A percentile compares a stretch with the other conserved stretches of the same genome.
phyloP scores from a whole-genome alignment of 1,139 yeast species.

The Nadsonia commutata region DNA sequence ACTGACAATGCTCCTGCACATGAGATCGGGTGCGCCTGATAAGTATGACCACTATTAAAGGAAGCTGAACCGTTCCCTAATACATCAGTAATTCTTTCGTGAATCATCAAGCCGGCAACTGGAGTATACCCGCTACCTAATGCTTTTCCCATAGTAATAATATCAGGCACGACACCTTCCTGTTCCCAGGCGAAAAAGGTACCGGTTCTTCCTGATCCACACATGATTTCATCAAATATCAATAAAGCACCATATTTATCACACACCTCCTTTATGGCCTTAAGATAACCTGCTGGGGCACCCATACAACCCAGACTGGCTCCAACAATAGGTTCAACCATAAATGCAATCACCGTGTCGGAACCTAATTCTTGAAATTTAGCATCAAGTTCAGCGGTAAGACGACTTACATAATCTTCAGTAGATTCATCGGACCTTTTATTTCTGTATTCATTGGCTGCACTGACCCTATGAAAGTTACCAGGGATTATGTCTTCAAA shows the following conservation, averaged over 20 bases:
- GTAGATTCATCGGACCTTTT: constrained; percentile 22
- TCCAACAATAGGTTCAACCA: constrained; percentile 31
- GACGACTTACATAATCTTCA: constrained; percentile 24
- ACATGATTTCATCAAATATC: constrained; percentile 90
- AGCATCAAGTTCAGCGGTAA: constrained; percentile 27
- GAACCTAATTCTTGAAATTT: constrained; percentile 27
- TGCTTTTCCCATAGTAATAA: constrained; percentile 87
- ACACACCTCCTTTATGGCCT: constrained; percentile 38
- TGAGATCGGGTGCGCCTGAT: constrained; percentile 20
- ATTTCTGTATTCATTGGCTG: constrained; percentile 27
- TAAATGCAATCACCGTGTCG: constrained; percentile 27
- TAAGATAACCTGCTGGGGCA: constrained; percentile 36
- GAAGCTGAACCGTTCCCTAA: neutral
- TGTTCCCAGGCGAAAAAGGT: constrained; percentile 81
- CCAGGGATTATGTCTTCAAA: constrained; percentile 21
- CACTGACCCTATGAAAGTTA: constrained; percentile 2
- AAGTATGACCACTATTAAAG: constrained; percentile 14
- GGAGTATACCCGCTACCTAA: constrained; percentile 58
- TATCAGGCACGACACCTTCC: constrained; percentile 78
- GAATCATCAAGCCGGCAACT: neutral
- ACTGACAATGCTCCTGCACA: constrained; percentile 30
- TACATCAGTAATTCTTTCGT: neutral
- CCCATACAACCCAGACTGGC: constrained; percentile 29
- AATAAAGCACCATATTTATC: constrained; percentile 56
- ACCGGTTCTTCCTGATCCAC: constrained; percentile 92